Evolutionary conservation across 2,329 filamentous ascomycete genomes (phyloP).

Genomic region (Magnaporthiopsis poae): DNA sequence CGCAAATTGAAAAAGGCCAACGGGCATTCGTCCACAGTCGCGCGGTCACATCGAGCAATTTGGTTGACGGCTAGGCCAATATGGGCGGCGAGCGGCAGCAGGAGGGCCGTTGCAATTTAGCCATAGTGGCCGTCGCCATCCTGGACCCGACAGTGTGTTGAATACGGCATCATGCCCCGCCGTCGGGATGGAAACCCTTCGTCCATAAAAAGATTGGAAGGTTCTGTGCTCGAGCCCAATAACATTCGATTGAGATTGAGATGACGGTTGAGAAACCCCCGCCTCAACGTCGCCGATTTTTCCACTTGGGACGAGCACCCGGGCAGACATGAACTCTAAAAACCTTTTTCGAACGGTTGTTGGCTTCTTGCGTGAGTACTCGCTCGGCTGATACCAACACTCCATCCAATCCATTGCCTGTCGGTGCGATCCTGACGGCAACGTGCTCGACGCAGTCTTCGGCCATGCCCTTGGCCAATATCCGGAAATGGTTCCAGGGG

Average conservation of each 20-base stretch:
- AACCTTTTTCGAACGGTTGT: neutral
- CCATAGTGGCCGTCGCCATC: neutral
- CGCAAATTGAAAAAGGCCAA: too few relatives aligned
- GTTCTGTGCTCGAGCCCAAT: too few relatives aligned
- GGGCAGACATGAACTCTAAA: neutral
- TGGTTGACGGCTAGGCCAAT: neutral
- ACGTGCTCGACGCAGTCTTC: neutral
- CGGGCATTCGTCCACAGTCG: too few relatives aligned
- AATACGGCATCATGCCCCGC: too few relatives aligned
- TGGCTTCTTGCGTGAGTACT: neutral
- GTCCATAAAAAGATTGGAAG: too few relatives aligned
- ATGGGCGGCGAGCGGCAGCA: neutral
- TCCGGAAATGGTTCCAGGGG: neutral
- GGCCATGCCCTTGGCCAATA: slow-evolving; percentile 2
- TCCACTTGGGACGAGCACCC: neutral
- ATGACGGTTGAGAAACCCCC: neutral
- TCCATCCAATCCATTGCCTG: neutral
- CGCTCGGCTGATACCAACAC: neutral
- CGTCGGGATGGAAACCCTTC: too few relatives aligned
- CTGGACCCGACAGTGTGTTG: neutral
- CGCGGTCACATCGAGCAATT: neutral
- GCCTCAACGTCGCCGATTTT: neutral
- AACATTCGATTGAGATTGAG: too few relatives aligned
- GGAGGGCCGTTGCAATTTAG: neutral
- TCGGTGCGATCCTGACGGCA: neutral